Evolutionary conservation across 1,139 yeast genomes (phyloP).

Genomic region (Suhomyces bokatorum): DNA sequence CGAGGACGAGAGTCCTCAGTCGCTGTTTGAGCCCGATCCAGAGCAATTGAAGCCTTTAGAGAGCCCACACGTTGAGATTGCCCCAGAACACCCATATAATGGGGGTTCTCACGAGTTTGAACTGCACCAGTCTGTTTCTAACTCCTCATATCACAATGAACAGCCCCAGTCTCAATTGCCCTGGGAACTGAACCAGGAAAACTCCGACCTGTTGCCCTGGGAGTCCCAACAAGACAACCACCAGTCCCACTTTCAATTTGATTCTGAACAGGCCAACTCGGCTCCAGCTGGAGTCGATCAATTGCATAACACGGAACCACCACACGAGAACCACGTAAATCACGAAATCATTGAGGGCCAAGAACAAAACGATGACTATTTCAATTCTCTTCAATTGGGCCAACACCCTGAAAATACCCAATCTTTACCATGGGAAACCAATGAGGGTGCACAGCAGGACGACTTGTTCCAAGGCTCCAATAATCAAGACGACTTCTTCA

Average conservation of each 20-base stretch:
- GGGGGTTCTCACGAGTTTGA: background rate
- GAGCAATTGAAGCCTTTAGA: constrained; percentile 15
- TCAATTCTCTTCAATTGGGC: background rate
- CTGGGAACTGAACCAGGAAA: background rate
- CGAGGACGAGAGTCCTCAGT: background rate
- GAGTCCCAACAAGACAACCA: constrained; percentile 1
- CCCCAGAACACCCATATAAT: background rate
- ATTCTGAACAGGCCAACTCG: too few species aligned
- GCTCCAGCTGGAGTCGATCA: background rate
- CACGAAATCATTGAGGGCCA: background rate
- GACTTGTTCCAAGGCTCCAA: background rate
- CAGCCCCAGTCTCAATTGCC: background rate
- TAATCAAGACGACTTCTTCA: background rate
- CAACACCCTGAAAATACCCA: background rate
- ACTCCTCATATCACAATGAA: background rate
- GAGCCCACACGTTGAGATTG: background rate
- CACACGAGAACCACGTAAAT: background rate
- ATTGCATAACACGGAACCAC: background rate
- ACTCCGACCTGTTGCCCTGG: constrained; percentile 1
- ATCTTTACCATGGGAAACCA: background rate
- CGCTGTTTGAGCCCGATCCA: constrained; percentile 15
- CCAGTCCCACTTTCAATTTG: too few species aligned
- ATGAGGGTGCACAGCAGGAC: background rate
- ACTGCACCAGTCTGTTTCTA: background rate
- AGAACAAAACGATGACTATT: background rate